Conservation (phyloP, 257 asterid species). For the Galeopsis tetrahit region DNA sequence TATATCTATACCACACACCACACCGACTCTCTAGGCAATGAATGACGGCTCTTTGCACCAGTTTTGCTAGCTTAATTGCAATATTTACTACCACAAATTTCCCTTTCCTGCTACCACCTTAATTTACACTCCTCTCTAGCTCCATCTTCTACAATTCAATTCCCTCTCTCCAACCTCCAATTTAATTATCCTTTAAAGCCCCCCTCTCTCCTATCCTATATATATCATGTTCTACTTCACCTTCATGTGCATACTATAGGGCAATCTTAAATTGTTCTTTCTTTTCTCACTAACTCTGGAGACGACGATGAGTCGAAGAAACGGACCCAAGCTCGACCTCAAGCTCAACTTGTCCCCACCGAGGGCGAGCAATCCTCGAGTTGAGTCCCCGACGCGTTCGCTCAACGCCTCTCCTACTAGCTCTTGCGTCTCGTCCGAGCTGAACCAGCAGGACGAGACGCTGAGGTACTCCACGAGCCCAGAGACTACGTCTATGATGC, state of each 20-base stretch:
- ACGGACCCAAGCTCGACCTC: slow-evolving; percentile 51
- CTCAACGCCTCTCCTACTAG: slow-evolving; percentile 43
- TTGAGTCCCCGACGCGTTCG: slow-evolving; percentile 51
- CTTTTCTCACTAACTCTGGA: too few relatives aligned
- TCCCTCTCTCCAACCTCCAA: slow-evolving; percentile 30
- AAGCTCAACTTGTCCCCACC: slow-evolving; percentile 67
- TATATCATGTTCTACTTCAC: slow-evolving; percentile 40
- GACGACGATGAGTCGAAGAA: slow-evolving; percentile 39
- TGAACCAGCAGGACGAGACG: slow-evolving; percentile 53
- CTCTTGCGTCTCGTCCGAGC: slow-evolving; percentile 76
- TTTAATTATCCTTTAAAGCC: slow-evolving; percentile 61
- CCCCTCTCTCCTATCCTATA: slow-evolving; percentile 36
- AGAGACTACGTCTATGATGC: slow-evolving; percentile 68
- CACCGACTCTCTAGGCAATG: slow-evolving; percentile 59
- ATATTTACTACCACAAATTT: slow-evolving; percentile 63
- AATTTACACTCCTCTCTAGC: slow-evolving; percentile 27
- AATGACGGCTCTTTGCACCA: slow-evolving; percentile 57
- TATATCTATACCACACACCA: slow-evolving; percentile 30
- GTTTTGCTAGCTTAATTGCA: slow-evolving; percentile 56
- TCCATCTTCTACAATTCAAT: slow-evolving; percentile 39
- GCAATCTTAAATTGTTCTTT: too few relatives aligned
- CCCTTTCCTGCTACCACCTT: slow-evolving; percentile 55
- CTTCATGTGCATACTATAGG: slow-evolving; percentile 28
- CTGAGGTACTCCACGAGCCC: slow-evolving; percentile 54
- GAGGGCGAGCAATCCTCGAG: slow-evolving; percentile 35